phyloP scores from a whole-genome alignment of 2,329 filamentous ascomycete species.

The Aspergillus aculeatus region DNA sequence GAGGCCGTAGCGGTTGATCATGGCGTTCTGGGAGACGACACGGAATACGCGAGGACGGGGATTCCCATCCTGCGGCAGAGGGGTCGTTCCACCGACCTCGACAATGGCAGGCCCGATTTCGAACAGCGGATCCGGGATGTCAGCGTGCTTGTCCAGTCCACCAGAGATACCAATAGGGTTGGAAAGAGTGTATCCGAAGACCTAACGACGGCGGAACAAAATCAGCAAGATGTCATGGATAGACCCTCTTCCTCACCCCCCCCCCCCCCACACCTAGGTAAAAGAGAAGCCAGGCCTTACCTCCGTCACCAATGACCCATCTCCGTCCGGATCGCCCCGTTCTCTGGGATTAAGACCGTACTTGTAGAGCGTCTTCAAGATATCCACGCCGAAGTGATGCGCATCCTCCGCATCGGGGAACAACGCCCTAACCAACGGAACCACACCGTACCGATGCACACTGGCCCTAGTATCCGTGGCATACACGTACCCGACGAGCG shows the following conservation, averaged over 20 bases:
- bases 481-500: slow-evolving; percentile 61
- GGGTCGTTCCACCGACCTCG: slow-evolving; percentile 88
- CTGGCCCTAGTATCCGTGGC: slow-evolving; percentile 72
- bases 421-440: slow-evolving; percentile 42
- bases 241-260: neutral
- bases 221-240: neutral
- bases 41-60: slow-evolving; percentile 85
- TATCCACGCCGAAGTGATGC: slow-evolving; percentile 74
- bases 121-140: slow-evolving; percentile 81
- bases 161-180: slow-evolving; percentile 96
- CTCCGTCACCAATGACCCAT: slow-evolving; percentile 56
- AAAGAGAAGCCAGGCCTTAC: slow-evolving; percentile 21
- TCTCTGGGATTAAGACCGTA: slow-evolving; percentile 80
- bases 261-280: neutral
- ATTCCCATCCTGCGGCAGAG: slow-evolving; percentile 84
- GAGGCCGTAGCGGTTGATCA: slow-evolving; percentile 95
- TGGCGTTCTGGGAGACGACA: slow-evolving; percentile 74
- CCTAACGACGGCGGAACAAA: slow-evolving; percentile 32
- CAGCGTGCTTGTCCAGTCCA: slow-evolving; percentile 90
- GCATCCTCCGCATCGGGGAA: slow-evolving; percentile 69
- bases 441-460: slow-evolving; percentile 65
- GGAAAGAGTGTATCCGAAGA: slow-evolving; percentile 73
- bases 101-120: slow-evolving; percentile 82
- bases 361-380: slow-evolving; percentile 69
- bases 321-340: slow-evolving; percentile 59